Base-by-base conservation (phyloP, 768 basidiomycete species). In the Myochromella boudieri region DNA sequence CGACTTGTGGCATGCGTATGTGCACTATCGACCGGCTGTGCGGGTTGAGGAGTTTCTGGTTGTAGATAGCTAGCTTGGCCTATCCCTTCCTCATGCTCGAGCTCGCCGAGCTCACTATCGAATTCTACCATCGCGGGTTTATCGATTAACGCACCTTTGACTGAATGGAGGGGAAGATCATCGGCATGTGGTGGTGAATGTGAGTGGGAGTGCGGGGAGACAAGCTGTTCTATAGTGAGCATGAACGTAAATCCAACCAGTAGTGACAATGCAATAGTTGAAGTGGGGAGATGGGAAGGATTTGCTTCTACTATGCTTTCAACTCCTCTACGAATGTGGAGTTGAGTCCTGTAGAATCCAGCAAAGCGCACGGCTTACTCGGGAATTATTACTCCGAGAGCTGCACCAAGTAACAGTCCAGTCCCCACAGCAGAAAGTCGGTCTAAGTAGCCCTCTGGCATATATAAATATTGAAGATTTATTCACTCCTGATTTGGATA, bases 371-470 rank as follows among this genome's bases (percentile, higher is more conserved):
- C 87, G 63, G n/a, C n/a, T n/a, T 66, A 94, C 88, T 97, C 95
- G 28, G 95, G 95, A 42, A 97, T 85, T 53, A 97, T 91, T 20
- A 98, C 82, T 10, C 91, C 91, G 52, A 97, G 68, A 0, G 91
- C 92, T 2, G 95, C 87, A 3, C 95, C 95, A 11, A 97, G 76
- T 14, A 98, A 75, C 9, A 97, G 69, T 9, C 95, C 95, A 6
- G 87, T 87, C 9, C 91, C 87, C 12, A 91, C 61, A 33, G 78
- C 77, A 6, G 67, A 69, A 53, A 75, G 68, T 65, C 71, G 65
- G 49, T 76, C 70, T 31, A 69, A 53, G 54, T 69, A 69, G 52
- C 37, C 62, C 54, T 68, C 71, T 76, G 45, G 31, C 40, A 8
- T 15, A 17, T 4, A 41, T 17, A 9, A 31, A 44, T 24, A 4